These are phyloP conservation scores for Phytopythium aichiense DNA, from an alignment of 352 stramenopile genomes.

Conservation along the genomic window DNA sequence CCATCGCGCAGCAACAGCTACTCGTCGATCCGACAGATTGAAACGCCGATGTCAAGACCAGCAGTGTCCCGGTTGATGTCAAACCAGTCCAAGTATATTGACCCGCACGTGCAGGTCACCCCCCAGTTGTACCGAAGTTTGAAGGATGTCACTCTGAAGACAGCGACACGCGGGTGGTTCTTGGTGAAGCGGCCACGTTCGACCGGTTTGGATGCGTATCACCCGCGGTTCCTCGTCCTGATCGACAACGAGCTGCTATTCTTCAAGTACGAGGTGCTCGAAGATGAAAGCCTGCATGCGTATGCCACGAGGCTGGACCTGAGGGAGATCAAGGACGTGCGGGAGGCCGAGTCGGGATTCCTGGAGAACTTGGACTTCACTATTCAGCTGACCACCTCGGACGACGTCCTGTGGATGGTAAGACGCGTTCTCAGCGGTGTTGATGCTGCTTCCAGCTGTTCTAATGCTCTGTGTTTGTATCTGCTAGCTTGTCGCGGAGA, in stretches of 20 bases:
- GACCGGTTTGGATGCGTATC: conserved; percentile 70
- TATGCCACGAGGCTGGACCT: conserved; percentile 70
- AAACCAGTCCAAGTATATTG: conserved; percentile 74
- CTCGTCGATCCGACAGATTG: conserved; percentile 45
- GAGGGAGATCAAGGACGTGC: conserved; percentile 72
- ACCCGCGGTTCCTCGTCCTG: conserved; percentile 81
- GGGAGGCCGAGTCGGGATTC: conserved; percentile 75
- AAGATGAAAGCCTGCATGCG: conserved; percentile 61
- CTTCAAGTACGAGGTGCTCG: conserved; percentile 86
- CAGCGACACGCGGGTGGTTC: conserved; percentile 75
- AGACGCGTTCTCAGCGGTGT: conserved; percentile 9
- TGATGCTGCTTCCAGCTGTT: conserved; percentile 11
- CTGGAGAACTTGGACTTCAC: conserved; percentile 84
- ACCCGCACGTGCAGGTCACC: conserved; percentile 42
- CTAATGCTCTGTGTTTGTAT: conserved; percentile 13
- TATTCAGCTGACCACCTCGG: conserved; percentile 73
- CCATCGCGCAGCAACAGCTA: conserved; percentile 65
- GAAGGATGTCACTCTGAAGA: conserved; percentile 71
- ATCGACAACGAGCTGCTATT: conserved; percentile 71
- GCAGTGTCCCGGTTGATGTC: conserved; percentile 69
- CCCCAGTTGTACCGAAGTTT: conserved; percentile 63
- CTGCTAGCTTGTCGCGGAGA: conserved; percentile 67
- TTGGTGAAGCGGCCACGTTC: conserved; percentile 73
- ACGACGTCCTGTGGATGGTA: conserved; percentile 82
- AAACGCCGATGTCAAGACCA: conserved; percentile 51